phyloP scores from a whole-genome alignment of 768 basidiomycete genomes.

The Mrakia blollopis region DNA sequence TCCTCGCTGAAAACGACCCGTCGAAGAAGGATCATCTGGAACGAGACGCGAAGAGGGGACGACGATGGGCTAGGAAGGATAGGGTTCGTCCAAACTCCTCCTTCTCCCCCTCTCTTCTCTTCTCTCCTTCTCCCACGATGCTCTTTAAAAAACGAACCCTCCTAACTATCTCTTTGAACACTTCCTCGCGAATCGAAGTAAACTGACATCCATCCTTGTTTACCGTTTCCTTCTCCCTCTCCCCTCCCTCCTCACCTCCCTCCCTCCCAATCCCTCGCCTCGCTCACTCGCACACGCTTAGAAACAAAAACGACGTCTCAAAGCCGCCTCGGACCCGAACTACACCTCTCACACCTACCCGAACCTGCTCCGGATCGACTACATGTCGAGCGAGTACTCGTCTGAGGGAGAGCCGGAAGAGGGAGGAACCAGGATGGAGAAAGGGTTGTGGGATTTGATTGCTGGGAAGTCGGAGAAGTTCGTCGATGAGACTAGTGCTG shows the following conservation, averaged over 20 bases:
- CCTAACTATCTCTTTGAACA: background rate
- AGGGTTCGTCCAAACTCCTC: conserved; percentile 15
- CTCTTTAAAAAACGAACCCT: no score
- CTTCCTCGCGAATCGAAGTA: background rate
- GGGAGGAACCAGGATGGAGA: background rate
- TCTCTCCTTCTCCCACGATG: no score
- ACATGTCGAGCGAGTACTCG: conserved; percentile 34
- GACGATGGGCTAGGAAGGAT: background rate
- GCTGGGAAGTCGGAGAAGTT: background rate
- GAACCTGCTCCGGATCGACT: conserved; percentile 39
- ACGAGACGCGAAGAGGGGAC: conserved; percentile 38
- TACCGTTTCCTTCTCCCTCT: background rate
- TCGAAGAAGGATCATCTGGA: conserved; percentile 35
- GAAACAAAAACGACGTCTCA: conserved; percentile 42
- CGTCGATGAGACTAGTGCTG: background rate
- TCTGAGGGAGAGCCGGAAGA: conserved; percentile 8
- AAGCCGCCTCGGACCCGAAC: conserved; percentile 34
- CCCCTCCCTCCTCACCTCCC: background rate
- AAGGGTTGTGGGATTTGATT: conserved; percentile 31
- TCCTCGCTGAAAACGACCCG: conserved; percentile 38
- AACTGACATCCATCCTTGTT: background rate
- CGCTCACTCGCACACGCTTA: conserved; percentile 5
- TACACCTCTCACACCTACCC: conserved; percentile 32
- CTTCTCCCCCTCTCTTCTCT: background rate
- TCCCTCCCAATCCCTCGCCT: background rate